Percentiles rank a stretch among this genome's conserved stretches.
Conservation (phyloP, 495 filamentous ascomycete genomes). For the Parathielavia hyrcaniae region DNA sequence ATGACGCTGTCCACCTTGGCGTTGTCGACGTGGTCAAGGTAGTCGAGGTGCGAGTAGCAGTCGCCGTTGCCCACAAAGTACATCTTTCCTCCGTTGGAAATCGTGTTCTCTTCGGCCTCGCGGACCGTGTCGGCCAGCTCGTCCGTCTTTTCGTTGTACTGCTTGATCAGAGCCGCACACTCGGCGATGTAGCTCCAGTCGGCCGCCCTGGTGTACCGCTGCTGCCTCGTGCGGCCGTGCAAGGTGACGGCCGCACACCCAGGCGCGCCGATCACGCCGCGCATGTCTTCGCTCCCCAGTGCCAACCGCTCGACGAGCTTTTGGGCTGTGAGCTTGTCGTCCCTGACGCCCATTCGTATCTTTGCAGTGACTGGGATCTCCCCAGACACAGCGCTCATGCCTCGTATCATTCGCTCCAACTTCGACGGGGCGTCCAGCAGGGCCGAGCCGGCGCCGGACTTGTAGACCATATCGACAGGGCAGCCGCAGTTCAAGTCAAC, state of each 20-base stretch:
- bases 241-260: conserved; percentile 90
- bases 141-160: conserved; percentile 59
- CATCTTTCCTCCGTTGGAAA: conserved; percentile 55
- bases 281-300: conserved; percentile 64
- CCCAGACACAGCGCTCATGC: conserved; percentile 87
- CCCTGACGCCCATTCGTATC: conserved; percentile 84
- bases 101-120: conserved; percentile 62
- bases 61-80: conserved; percentile 97
- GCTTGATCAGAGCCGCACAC: conserved; percentile 75
- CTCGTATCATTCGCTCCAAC: conserved; percentile 82
- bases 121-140: conserved; percentile 63
- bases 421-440: conserved; percentile 77
- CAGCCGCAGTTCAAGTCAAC: conserved; percentile 96
- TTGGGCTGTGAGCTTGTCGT: conserved; percentile 68
- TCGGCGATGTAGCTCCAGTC: conserved; percentile 94
- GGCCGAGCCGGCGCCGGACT: conserved; percentile 86
- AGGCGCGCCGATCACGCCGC: conserved; percentile 55
- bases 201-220: conserved; percentile 81
- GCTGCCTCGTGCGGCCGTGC: conserved; percentile 87
- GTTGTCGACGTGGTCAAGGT: conserved; percentile 67
- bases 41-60: conserved; percentile 87
- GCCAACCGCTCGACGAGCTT: conserved; percentile 78
- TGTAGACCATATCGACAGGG: conserved; percentile 87
- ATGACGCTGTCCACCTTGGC: conserved; percentile 81
- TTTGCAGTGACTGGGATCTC: conserved; percentile 88